phyloP scores from a whole-genome alignment of 306 rosid genomes.

The Fragaria vesca region DNA sequence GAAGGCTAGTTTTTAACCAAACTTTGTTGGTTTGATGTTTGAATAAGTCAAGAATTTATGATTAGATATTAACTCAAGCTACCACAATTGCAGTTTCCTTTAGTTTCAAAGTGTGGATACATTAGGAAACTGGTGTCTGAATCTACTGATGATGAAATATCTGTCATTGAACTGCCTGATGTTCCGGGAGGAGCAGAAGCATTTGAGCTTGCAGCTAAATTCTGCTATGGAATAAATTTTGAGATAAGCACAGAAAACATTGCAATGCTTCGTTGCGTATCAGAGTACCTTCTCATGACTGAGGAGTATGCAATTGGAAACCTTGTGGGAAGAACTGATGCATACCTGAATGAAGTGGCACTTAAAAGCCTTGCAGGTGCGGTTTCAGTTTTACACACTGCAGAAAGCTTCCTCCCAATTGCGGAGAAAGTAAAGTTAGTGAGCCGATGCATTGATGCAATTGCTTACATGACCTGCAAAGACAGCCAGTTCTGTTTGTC shows the following conservation, averaged over 20 bases:
- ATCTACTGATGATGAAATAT: conserved; percentile 58
- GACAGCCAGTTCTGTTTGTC: conserved; percentile 66
- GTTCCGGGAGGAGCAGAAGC: conserved; percentile 93
- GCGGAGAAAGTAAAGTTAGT: conserved; percentile 80
- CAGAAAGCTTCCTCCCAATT: conserved; percentile 64
- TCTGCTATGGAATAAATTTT: conserved; percentile 94
- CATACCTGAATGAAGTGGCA: conserved; percentile 82
- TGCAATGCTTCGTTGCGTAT: conserved; percentile 71
- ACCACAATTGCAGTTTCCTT: conserved; percentile 67
- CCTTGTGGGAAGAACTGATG: conserved; percentile 72
- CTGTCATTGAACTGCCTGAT: conserved; percentile 54
- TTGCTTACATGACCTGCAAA: conserved; percentile 72
- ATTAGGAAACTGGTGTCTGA: conserved; percentile 75
- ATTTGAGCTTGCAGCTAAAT: conserved; percentile 89
- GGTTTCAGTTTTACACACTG: conserved; percentile 56
- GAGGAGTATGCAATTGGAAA: conserved; percentile 81
- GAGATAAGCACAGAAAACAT: conserved; percentile 78
- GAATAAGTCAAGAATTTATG: not conserved
- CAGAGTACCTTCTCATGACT: conserved; percentile 93
- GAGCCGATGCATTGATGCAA: conserved; percentile 75
- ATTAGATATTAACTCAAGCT: not conserved
- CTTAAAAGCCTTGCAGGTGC: conserved; percentile 71
- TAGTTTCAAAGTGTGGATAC: conserved; percentile 82
- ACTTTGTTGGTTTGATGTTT: not conserved
- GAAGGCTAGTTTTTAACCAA: not conserved